phyloP scores from a whole-genome alignment of 2,329 filamentous ascomycete species.

The Calycina herbarum region DNA sequence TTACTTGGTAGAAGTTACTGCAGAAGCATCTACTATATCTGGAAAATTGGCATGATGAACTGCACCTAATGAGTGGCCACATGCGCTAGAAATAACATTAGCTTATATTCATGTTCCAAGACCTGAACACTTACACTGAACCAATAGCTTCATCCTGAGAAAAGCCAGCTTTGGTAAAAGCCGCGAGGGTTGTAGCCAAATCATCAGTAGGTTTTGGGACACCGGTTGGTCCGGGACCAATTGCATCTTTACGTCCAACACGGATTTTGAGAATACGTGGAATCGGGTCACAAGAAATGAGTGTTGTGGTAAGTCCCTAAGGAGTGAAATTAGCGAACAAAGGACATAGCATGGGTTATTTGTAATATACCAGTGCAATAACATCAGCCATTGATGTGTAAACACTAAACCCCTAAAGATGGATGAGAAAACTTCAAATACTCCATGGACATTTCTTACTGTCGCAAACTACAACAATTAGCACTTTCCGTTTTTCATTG shows the following conservation, averaged over 20 bases:
- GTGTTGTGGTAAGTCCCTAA: slow-evolving; percentile 15
- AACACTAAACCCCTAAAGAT: slow-evolving; percentile 7
- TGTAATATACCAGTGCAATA: slow-evolving; percentile 16
- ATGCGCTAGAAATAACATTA: slow-evolving; percentile 19
- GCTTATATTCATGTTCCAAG: background rate
- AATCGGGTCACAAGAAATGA: slow-evolving; percentile 18
- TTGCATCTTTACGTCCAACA: slow-evolving; percentile 22
- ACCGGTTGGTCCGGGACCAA: slow-evolving; percentile 19
- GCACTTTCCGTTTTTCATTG: background rate
- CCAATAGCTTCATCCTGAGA: slow-evolving; percentile 18
- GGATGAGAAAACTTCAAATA: slow-evolving; percentile 6
- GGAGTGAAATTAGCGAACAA: background rate
- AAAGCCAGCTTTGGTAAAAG: slow-evolving; percentile 22
- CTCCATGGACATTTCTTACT: background rate
- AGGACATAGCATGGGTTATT: too few species aligned
- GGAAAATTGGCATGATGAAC: slow-evolving; percentile 25
- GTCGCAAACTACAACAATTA: slow-evolving; percentile 1
- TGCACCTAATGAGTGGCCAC: slow-evolving; percentile 25
- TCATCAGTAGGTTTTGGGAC: slow-evolving; percentile 21
- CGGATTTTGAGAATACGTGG: slow-evolving; percentile 14
- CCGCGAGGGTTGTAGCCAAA: slow-evolving; percentile 10
- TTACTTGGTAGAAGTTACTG: slow-evolving; percentile 5
- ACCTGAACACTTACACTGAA: slow-evolving; percentile 14
- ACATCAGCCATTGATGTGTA: slow-evolving; percentile 18
- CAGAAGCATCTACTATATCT: slow-evolving; percentile 2